These are phyloP conservation scores for Lactarius hatsudake DNA, from an alignment of 768 basidiomycete genomes.

Conservation along the genomic window DNA sequence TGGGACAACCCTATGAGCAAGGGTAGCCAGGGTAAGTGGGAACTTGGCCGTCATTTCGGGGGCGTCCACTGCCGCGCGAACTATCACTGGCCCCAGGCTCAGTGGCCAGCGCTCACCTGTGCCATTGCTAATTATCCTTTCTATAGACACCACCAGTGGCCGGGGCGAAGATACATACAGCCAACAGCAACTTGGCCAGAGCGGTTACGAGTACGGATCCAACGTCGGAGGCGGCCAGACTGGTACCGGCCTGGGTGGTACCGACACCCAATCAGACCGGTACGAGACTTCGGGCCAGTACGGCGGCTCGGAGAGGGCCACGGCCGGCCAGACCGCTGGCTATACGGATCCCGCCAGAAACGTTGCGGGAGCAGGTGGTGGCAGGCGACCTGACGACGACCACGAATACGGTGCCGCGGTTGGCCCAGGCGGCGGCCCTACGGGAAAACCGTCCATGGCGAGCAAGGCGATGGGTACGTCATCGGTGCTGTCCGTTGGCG, in stretches of 20 bases:
- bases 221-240: not conserved
- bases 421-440: not conserved
- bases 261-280: not conserved
- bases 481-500: not conserved
- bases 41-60: not conserved
- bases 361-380: not conserved
- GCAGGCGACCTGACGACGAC: not conserved
- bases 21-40: constrained; percentile 7
- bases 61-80: not conserved
- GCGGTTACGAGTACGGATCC: not conserved
- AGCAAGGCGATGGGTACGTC: constrained; percentile 23
- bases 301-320: not conserved
- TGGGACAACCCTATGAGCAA: constrained; percentile 2
- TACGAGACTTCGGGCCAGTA: constrained; percentile 8
- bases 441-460: constrained; percentile 7
- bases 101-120: not conserved
- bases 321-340: not conserved
- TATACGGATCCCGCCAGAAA: not conserved
- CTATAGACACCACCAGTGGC: not conserved
- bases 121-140: not conserved
- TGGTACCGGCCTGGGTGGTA: not conserved
- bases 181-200: constrained; percentile 6
- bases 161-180: not conserved
- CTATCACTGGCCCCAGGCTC: not conserved
- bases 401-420: not conserved